phyloP scores from a whole-genome alignment of 2,329 filamentous ascomycete genomes.

The Trichophaea hybrida region DNA sequence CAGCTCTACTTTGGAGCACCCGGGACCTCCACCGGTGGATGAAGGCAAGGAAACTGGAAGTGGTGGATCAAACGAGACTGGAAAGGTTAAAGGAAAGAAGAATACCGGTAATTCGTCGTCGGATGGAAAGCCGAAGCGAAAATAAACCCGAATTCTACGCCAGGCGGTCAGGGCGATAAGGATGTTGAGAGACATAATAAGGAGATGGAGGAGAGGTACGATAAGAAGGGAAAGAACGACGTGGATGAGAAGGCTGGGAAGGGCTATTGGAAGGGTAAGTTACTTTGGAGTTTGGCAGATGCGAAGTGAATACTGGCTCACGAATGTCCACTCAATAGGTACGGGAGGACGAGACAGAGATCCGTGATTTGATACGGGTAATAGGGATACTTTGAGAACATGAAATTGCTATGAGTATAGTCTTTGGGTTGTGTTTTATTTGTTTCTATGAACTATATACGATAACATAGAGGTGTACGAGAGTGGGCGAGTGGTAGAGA shows the following conservation, averaged over 20 bases:
- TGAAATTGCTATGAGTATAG: too few species aligned
- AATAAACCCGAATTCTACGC: slow-evolving; percentile 37
- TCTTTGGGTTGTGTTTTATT: too few species aligned
- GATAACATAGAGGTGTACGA: too few species aligned
- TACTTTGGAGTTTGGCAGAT: background rate
- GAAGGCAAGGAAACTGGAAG: slow-evolving; percentile 28
- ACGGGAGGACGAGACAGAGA: background rate
- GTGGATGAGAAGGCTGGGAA: slow-evolving; percentile 40
- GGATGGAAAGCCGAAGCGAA: slow-evolving; percentile 34
- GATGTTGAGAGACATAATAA: slow-evolving; percentile 46
- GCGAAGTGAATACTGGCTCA: background rate
- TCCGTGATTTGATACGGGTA: background rate
- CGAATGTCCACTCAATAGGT: background rate
- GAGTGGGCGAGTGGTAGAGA: too few species aligned
- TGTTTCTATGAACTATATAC: too few species aligned
- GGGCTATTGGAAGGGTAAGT: slow-evolving; percentile 39
- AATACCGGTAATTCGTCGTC: slow-evolving; percentile 21
- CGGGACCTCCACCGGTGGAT: slow-evolving; percentile 33
- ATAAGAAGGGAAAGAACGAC: slow-evolving; percentile 32
- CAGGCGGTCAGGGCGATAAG: slow-evolving; percentile 36
- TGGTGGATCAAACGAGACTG: slow-evolving; percentile 25
- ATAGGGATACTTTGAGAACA: too few species aligned
- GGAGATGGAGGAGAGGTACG: slow-evolving; percentile 44
- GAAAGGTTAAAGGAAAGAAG: slow-evolving; percentile 30
- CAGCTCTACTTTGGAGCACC: slow-evolving; percentile 31